These are phyloP conservation scores for Daldinia vernicosa DNA, from an alignment of 495 filamentous ascomycete genomes.

Conservation along the genomic window DNA sequence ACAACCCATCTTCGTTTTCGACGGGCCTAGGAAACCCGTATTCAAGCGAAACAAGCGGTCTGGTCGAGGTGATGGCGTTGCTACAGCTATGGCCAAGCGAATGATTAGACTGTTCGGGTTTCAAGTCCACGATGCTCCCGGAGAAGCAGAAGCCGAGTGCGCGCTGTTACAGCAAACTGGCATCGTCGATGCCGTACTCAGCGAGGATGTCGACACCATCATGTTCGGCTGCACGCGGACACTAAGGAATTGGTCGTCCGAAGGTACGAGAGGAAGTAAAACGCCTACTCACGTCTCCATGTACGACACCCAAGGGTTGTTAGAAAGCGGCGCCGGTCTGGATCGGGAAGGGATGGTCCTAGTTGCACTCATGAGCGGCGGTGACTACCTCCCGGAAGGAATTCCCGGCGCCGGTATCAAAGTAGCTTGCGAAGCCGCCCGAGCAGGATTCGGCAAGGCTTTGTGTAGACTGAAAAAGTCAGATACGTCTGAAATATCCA, in stretches of 20 bases:
- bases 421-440: conserved; percentile 86
- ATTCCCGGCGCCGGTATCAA: conserved; percentile 88
- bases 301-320: conserved; percentile 66
- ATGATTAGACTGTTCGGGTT: conserved; percentile 88
- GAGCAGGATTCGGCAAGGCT: conserved; percentile 84
- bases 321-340: conserved; percentile 65
- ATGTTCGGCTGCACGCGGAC: conserved; percentile 92
- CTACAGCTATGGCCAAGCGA: conserved; percentile 74
- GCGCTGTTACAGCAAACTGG: conserved; percentile 84
- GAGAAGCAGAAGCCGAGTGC: conserved; percentile 97
- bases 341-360: conserved; percentile 91
- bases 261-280: conserved; percentile 67
- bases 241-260: conserved; percentile 84
- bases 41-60: conserved; percentile 86
- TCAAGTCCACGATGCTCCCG: conserved; percentile 84
- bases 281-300: conserved; percentile 87
- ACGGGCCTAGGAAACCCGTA: conserved; percentile 86
- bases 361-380: conserved; percentile 93
- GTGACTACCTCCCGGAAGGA: conserved; percentile 92
- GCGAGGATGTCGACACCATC: conserved; percentile 96
- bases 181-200: conserved; percentile 93
- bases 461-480: conserved; percentile 68
- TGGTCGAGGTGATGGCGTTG: conserved; percentile 56
- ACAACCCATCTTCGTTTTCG: conserved; percentile 93
- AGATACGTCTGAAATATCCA: conserved; percentile 62